Evolutionary conservation across 352 stramenopile species (phyloP), one percentile per base, ranked within the genome.

Genomic region (Globisporangium parvum): DNA sequence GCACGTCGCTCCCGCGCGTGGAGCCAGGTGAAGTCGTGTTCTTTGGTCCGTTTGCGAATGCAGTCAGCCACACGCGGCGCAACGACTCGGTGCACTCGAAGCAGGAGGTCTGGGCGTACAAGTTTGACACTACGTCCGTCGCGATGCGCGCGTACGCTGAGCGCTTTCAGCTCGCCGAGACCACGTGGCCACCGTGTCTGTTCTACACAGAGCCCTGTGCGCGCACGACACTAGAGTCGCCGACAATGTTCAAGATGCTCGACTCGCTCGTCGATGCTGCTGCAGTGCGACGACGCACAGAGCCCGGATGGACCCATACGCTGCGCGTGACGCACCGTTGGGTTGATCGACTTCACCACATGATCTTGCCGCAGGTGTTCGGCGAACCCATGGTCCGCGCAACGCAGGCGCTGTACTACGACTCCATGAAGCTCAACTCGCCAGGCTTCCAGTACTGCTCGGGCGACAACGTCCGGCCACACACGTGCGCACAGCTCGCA

Each of bases 41-140:
- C 44, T 46, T 58, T 46, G 57, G 57, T 28, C 57, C 57, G 23
- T 51, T 52, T 41, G 41, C 50, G 10, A 58, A 52, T 31, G 12
- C 49, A 2, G 49, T 62, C 23, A 8, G 24, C 10, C 57, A 58
- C 11, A 35, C 20, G 24, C 23, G 23, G 44, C 40, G 21, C 40
- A 53, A 58, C 17, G 49, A 58, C 23, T 53, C 28, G 18, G 21
- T 18, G 6, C 11, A 18, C 23, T 9, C 31, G 31, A 42, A 2
- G 8, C 23, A 35, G 12, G 42, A 21, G 14, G 31, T 51, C 31
- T 71, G 65, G 65, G 20, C 39, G 40, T 69, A 63, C 50, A 71
- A 71, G 28, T 71, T 63, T 50, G 57, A 71, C 41, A 62, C 60
- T 17, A 71, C 61, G 28, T 69, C 57, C 31, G 42, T 63, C 10